phyloP scores from a whole-genome alignment of 2,329 filamentous ascomycete genomes.

The Lachnellula willkommii region DNA sequence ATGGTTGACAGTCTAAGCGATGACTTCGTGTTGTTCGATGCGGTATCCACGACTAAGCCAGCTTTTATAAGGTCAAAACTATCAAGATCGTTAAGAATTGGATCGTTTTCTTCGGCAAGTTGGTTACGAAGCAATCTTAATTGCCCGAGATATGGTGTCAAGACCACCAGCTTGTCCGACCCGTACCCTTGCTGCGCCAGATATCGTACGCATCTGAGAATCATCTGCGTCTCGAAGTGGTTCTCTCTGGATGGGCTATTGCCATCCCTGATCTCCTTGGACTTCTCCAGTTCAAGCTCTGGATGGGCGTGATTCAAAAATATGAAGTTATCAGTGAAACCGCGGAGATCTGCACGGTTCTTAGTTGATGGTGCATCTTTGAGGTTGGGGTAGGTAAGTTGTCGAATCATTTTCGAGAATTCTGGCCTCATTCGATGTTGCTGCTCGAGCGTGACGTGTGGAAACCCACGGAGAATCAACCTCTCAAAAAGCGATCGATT shows the following conservation, averaged over 20 bases:
- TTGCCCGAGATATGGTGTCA: slow-evolving; percentile 70
- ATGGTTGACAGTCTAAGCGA: slow-evolving; percentile 62
- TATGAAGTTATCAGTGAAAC: slow-evolving; percentile 54
- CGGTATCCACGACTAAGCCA: slow-evolving; percentile 52
- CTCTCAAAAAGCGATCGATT: slow-evolving; percentile 66
- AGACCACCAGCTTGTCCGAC: slow-evolving; percentile 58
- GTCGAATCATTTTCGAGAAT: slow-evolving; percentile 54
- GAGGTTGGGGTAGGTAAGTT: slow-evolving; percentile 58
- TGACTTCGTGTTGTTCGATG: slow-evolving; percentile 46
- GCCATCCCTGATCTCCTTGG: slow-evolving; percentile 48
- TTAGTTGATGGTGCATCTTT: slow-evolving; percentile 48
- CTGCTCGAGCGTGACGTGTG: slow-evolving; percentile 48
- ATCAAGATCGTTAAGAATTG: slow-evolving; percentile 64
- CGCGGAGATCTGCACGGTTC: slow-evolving; percentile 44
- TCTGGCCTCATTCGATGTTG: slow-evolving; percentile 68
- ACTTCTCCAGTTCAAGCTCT: slow-evolving; percentile 42
- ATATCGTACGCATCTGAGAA: slow-evolving; percentile 59
- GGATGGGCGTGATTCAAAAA: slow-evolving; percentile 59
- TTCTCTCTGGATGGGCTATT: slow-evolving; percentile 55
- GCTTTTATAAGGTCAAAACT: slow-evolving; percentile 56
- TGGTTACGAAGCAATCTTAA: slow-evolving; percentile 50
- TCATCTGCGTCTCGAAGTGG: slow-evolving; percentile 59
- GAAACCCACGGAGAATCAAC: slow-evolving; percentile 50
- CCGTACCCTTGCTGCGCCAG: slow-evolving; percentile 67
- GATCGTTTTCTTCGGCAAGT: slow-evolving; percentile 54